Evolutionary conservation across 2,329 filamentous ascomycete genomes (phyloP).

Genomic region (Colletotrichum theobromicola): DNA sequence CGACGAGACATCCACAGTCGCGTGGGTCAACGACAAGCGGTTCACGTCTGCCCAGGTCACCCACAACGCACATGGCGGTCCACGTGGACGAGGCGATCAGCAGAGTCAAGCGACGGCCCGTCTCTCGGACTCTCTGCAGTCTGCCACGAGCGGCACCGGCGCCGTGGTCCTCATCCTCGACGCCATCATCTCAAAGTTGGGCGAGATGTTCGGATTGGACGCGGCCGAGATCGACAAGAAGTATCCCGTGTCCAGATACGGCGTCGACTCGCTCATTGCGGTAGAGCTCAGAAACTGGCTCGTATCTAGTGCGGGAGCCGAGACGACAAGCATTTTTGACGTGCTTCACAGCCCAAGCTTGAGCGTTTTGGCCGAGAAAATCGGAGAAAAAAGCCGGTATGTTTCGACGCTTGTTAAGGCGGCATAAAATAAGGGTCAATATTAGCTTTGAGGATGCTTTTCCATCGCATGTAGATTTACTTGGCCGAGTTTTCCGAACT

Average conservation of each 20-base stretch:
- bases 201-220: conserved; percentile 29
- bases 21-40: conserved; percentile 1
- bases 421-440: not conserved
- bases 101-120: not conserved
- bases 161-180: not conserved
- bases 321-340: conserved; percentile 15
- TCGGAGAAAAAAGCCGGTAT: conserved; percentile 5
- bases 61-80: not conserved
- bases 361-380: not conserved
- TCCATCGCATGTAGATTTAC: not conserved
- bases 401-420: not conserved
- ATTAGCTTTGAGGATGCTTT: not conserved
- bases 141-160: not conserved
- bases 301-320: conserved; percentile 7
- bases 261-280: conserved; percentile 35
- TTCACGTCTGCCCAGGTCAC: not conserved
- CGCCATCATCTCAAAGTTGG: conserved; percentile 26
- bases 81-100: not conserved
- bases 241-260: conserved; percentile 27
- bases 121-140: conserved; percentile 4
- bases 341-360: conserved; percentile 10
- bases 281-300: conserved; percentile 36
- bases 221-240: conserved; percentile 27
- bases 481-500: not conserved
- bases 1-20: not conserved